phyloP scores from a whole-genome alignment of 2,329 filamentous ascomycete genomes.

The Trichoderma sp. region DNA sequence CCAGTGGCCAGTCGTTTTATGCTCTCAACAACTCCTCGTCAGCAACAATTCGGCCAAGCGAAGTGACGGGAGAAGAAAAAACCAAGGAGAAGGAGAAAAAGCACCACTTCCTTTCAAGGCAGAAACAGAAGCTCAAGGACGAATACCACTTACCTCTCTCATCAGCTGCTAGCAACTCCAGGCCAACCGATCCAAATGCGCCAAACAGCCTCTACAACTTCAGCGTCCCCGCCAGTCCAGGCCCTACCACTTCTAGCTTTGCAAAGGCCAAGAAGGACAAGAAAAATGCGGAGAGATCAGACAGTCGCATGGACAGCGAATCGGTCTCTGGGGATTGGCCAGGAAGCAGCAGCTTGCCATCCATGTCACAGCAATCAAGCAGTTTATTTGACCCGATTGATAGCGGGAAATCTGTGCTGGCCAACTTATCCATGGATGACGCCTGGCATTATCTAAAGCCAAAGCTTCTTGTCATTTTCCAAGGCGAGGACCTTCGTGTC shows the following conservation, averaged over 20 bases:
- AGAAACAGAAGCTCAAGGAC: conserved; percentile 76
- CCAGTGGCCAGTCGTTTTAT: conserved; percentile 62
- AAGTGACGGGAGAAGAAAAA: conserved; percentile 48
- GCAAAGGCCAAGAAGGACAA: conserved; percentile 85
- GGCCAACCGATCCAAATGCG: conserved; percentile 69
- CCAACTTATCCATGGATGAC: conserved; percentile 74
- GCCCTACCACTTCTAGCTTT: conserved; percentile 63
- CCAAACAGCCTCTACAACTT: conserved; percentile 78
- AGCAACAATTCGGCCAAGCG: conserved; percentile 67
- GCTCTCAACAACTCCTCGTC: conserved; percentile 72
- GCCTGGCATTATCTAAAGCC: conserved; percentile 79
- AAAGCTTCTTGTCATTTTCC: conserved; percentile 73
- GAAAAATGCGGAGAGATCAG: conserved; percentile 66
- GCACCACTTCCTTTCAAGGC: conserved; percentile 74
- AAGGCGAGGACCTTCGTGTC: conserved; percentile 74
- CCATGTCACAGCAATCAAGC: conserved; percentile 41
- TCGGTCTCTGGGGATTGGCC: conserved; percentile 48
- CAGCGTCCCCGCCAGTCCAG: conserved; percentile 68
- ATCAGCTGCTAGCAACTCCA: conserved; percentile 73
- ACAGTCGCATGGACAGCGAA: conserved; percentile 52
- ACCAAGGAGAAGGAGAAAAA: conserved; percentile 64
- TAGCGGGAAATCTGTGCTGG: conserved; percentile 52
- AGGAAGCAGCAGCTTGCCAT: conserved; percentile 51
- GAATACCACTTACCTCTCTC: conserved; percentile 70
- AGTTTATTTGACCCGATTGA: conserved; percentile 52